A percentile compares a stretch with the other conserved stretches of the same genome.
Evolutionary conservation across 176 grass and related monocot species (phyloP).

Genomic region (Guadua angustifolia): DNA sequence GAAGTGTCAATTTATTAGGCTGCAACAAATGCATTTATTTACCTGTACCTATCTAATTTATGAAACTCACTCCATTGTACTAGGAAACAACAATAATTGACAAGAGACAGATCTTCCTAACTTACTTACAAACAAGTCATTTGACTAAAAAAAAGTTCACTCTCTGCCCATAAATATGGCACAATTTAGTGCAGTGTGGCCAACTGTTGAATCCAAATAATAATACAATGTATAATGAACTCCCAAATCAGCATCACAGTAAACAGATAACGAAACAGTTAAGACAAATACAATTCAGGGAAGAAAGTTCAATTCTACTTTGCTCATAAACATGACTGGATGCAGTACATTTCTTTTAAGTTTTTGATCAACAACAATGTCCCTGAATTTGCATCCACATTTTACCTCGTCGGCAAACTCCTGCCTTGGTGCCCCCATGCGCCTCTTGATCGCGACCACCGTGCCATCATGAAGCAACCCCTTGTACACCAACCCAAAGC

Average conservation of each 20-base stretch:
- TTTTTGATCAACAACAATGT: background rate
- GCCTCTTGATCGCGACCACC: constrained; percentile 83
- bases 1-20: constrained; percentile 18
- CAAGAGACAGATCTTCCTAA: constrained; percentile 36
- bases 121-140: constrained; percentile 25
- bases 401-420: constrained; percentile 89
- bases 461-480: constrained; percentile 88
- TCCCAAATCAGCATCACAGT: constrained; percentile 16
- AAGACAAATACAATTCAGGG: constrained; percentile 17
- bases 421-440: constrained; percentile 46
- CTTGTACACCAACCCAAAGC: constrained; percentile 93
- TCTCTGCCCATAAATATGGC: constrained; percentile 35
- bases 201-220: constrained; percentile 9
- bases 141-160: constrained; percentile 31
- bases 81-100: constrained; percentile 34
- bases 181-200: constrained; percentile 14
- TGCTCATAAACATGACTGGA: background rate
- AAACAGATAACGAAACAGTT: background rate
- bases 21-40: constrained; percentile 47
- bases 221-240: constrained; percentile 9
- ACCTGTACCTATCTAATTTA: constrained; percentile 34
- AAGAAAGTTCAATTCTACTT: background rate
- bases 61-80: constrained; percentile 7
- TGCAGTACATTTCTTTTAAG: background rate
- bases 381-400: constrained; percentile 17